Base-by-base conservation (phyloP, 805 yeast species). In the Candida piceae region DNA sequence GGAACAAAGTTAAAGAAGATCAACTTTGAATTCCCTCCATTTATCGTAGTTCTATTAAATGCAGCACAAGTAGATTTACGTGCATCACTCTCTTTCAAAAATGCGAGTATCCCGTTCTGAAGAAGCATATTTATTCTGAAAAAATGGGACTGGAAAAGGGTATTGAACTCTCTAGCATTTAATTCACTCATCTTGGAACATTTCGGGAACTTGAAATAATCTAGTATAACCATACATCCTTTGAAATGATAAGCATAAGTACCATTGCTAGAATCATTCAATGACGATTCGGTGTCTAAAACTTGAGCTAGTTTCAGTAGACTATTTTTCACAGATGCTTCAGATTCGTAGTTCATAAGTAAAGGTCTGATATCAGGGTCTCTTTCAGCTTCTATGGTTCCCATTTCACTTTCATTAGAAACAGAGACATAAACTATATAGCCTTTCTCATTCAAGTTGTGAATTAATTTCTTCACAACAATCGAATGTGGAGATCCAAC, bases 401-500 rank as follows among this genome's bases (percentile, higher is more conserved):
- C 64, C 30, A 66, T 55, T 42, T 80, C 86, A 44, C 67, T 69
- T 20, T 78, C 85, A 41, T 71, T 75, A n/a, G 74, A 56, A n/a
- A 79, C 74, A 0, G 94, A 79, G 44, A 86, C 68, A 54, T 81
- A 86, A 3, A 87, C 88, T 22, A 87, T 80, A 53, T 83, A 85
- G 1, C 95, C 95, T 36, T 95, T 66, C 31, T 72, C 71, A 45
- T 84, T 88, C 44, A 86, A 69, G 54, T 86, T 95, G 39, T 74
- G 68, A 1, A 88, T 84, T 21, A 86, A 62, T 35, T 79, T 67
- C 39, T 84, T 69, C 1, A 86, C 77, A 38, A 84, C 62, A 1
- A 87, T 86, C 44, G 84, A 90, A 3, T 76, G 67, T 2, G 89
- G 88, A 1, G 87, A 79, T 1, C 95, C 95, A 4, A 85, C 70